Percentiles rank a stretch among this genome's conserved stretches.
phyloP scores from a whole-genome alignment of 164 flowering plant species.

The Echeveria elegans region DNA sequence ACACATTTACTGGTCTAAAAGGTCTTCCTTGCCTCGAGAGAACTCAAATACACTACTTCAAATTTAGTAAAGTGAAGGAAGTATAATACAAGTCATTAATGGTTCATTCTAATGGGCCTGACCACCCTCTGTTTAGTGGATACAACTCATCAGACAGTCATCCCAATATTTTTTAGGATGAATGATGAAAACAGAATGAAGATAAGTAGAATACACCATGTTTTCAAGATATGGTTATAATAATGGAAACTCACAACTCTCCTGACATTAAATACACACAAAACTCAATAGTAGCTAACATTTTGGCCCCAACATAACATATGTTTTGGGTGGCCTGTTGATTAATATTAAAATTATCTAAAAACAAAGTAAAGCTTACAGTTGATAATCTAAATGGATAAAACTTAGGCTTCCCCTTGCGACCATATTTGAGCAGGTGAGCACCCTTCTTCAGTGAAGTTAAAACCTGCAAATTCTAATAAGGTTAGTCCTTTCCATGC shows the following conservation, averaged over 20 bases:
- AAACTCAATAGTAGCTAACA: too few relatives aligned
- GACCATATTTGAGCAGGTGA: conserved; percentile 93
- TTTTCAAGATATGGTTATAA: too few relatives aligned
- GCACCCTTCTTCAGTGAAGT: conserved; percentile 87
- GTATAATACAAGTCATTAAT: too few relatives aligned
- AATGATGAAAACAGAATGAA: too few relatives aligned
- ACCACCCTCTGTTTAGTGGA: too few relatives aligned
- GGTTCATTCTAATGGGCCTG: not conserved
- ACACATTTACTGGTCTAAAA: not conserved
- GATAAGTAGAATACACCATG: not conserved
- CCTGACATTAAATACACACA: not conserved
- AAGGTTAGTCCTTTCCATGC: not conserved
- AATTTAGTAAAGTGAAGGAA: too few relatives aligned
- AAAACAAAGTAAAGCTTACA: conserved; percentile 28
- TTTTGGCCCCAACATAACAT: too few relatives aligned
- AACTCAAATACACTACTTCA: too few relatives aligned
- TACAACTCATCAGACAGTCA: too few relatives aligned
- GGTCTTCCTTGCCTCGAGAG: not conserved
- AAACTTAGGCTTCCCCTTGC: conserved; percentile 94
- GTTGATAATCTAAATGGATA: conserved; percentile 80
- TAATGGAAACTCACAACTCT: not conserved
- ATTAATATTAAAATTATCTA: too few relatives aligned
- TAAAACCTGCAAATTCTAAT: conserved; percentile 47
- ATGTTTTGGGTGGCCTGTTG: too few relatives aligned
- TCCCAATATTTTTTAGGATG: too few relatives aligned